phyloP scores from a whole-genome alignment of 306 rosid genomes.

The Neltuma alba region DNA sequence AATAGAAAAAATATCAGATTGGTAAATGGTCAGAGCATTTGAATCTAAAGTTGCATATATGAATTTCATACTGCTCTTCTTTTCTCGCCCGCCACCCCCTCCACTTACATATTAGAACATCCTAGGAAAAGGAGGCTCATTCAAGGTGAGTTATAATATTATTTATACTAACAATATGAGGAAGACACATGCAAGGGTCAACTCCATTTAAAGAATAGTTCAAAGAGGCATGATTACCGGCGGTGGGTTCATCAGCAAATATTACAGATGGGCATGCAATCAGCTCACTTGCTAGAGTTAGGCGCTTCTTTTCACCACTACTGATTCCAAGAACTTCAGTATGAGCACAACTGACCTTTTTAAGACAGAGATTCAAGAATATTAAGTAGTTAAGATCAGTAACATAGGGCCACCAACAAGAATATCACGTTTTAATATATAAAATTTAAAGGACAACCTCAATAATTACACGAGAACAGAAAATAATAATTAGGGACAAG shows the following conservation, averaged over 20 bases:
- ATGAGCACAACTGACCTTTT: slow-evolving; percentile 91
- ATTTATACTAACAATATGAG: background rate
- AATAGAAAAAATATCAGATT: background rate
- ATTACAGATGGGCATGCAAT: slow-evolving; percentile 92
- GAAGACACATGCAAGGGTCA: background rate
- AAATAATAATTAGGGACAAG: background rate
- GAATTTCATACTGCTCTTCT: slow-evolving; percentile 3
- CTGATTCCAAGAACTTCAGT: slow-evolving; percentile 86
- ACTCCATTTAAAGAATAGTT: slow-evolving; percentile 23
- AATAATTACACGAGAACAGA: slow-evolving; percentile 19
- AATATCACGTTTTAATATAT: slow-evolving; percentile 29
- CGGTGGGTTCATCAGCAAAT: slow-evolving; percentile 96
- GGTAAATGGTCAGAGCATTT: slow-evolving; percentile 1
- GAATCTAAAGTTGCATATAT: slow-evolving; percentile 1
- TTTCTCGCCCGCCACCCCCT: background rate
- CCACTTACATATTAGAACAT: no score
- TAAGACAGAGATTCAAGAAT: slow-evolving; percentile 36
- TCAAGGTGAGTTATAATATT: slow-evolving; percentile 11
- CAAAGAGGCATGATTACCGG: slow-evolving; percentile 57
- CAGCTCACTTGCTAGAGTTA: slow-evolving; percentile 89
- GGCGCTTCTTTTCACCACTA: slow-evolving; percentile 94
- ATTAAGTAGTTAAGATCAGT: slow-evolving; percentile 31
- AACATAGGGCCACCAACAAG: slow-evolving; percentile 4
- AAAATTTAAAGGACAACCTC: slow-evolving; percentile 29
- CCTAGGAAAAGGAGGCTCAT: no score